These are phyloP conservation scores for Ogataea salicorniae DNA, from an alignment of 805 yeast species.

Conservation along the genomic window DNA sequence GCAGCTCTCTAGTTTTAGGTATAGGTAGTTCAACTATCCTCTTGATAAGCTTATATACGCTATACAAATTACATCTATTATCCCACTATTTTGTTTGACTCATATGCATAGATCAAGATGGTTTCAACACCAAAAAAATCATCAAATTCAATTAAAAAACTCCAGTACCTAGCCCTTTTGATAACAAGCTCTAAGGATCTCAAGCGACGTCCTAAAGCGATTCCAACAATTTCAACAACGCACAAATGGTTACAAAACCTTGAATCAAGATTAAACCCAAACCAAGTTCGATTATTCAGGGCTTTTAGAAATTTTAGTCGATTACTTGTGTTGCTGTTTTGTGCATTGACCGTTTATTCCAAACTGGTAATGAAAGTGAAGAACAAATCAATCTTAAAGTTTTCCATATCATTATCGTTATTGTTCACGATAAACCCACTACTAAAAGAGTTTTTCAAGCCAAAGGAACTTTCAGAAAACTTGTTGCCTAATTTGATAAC, in stretches of 20 bases:
- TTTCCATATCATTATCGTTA: constrained; percentile 8
- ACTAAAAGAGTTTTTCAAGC: not conserved
- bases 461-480: not conserved
- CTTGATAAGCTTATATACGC: too few relatives aligned
- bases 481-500: constrained; percentile 11
- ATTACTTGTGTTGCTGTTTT: not conserved
- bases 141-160: too few relatives aligned
- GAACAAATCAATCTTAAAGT: constrained; percentile 2
- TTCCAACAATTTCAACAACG: not conserved
- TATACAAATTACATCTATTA: too few relatives aligned
- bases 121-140: too few relatives aligned
- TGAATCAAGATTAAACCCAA: constrained; percentile 2
- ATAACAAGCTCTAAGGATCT: too few relatives aligned
- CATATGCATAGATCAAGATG: too few relatives aligned
- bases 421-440: constrained; percentile 13
- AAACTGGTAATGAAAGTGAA: not conserved
- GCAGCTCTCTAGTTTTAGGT: too few relatives aligned
- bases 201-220: too few relatives aligned
- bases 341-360: not conserved
- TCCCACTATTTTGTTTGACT: too few relatives aligned
- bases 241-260: not conserved
- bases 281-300: not conserved
- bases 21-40: too few relatives aligned
- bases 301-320: constrained; percentile 7
- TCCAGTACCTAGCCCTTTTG: too few relatives aligned